Conservation (phyloP, 2,329 filamentous ascomycete genomes). For the Cladosporium oxysporum region DNA sequence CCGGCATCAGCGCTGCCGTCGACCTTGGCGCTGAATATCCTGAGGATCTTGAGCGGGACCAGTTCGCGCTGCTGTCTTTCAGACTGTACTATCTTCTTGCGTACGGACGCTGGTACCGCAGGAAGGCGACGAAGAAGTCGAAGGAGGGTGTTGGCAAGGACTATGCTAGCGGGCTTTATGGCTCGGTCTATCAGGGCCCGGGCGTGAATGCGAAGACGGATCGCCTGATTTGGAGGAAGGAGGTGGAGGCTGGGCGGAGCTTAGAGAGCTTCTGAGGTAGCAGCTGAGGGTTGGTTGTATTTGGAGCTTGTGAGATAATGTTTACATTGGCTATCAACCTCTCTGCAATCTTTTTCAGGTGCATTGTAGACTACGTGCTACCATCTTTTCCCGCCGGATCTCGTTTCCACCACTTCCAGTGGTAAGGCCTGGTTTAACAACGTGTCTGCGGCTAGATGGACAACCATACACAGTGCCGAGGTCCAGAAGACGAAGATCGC, state of each 20-base stretch:
- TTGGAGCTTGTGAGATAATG: neutral
- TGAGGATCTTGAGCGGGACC: conserved; percentile 63
- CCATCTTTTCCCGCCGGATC: neutral
- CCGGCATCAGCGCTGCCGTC: conserved; percentile 70
- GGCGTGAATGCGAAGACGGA: conserved; percentile 55
- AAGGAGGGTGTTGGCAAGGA: conserved; percentile 53
- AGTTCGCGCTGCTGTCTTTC: conserved; percentile 62
- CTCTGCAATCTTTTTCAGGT: neutral
- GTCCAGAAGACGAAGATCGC: neutral
- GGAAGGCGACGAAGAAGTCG: conserved; percentile 38
- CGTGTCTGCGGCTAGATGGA: neutral
- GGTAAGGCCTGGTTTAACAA: neutral
- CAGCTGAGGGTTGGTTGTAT: neutral
- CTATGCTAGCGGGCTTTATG: conserved; percentile 61
- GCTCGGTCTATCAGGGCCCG: conserved; percentile 61
- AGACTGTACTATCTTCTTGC: conserved; percentile 61
- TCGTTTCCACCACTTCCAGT: neutral
- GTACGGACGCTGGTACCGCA: conserved; percentile 63
- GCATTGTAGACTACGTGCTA: neutral
- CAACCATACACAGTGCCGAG: neutral
- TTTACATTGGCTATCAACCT: neutral
- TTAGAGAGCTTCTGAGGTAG: conserved; percentile 16
- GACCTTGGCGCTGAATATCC: conserved; percentile 66
- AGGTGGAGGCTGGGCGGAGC: conserved; percentile 42
- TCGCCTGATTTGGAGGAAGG: conserved; percentile 56